Base-by-base conservation (phyloP, 352 stramenopile species). In the Phytophthora sojae region DNA sequence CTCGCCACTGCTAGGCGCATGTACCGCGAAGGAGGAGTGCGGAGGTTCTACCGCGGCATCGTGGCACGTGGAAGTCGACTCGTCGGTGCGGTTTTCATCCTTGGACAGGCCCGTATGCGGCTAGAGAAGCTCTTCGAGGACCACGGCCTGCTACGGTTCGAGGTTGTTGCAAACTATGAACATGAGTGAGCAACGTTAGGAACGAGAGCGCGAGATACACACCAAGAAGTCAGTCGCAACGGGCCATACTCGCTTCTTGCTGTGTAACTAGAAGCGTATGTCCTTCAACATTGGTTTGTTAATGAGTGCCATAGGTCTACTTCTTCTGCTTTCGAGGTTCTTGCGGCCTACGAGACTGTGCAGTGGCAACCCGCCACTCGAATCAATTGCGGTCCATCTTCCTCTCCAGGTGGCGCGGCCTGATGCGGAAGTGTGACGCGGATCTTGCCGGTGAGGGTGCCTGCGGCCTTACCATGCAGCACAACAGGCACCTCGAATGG, bases 41-140 rank as follows among this genome's bases (percentile, higher is more conserved):
- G 58, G n/a, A 61, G 69, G 42, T 89, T 94, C 56, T 95, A 95
- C 68, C 85, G 85, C 19, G 88, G 88, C 11, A 77, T 88, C 5
- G 74, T 95, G 37, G 83, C 86, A 3, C 86, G 88, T 37, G 88
- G 88, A 55, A 78, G 79, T 44, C 88, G 88, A 14, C 70, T 95
- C 6, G 75, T 94, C 47, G 88, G 88, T 14, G 88, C 88, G 7
- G 88, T 95, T 3, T 94, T 95, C 55, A 95, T 95, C 59, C 71
- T 95, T n/a, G 85, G 86, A 45, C 82, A 92, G 54, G 76, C 85
- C 39, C 86, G 85, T 21, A 82, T 91, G 63, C 61, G 76, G 21
- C 71, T 95, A 15, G 88, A 95, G 57, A 77, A 90, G 56, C 42
- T 85, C 35, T 92, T 93, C 63, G 84, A 92, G 32, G 80, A 85